A percentile compares a stretch with the other conserved stretches of the same genome.
Evolutionary conservation across 345 rosid genomes (phyloP).

Genomic region (Trapa incisa): DNA sequence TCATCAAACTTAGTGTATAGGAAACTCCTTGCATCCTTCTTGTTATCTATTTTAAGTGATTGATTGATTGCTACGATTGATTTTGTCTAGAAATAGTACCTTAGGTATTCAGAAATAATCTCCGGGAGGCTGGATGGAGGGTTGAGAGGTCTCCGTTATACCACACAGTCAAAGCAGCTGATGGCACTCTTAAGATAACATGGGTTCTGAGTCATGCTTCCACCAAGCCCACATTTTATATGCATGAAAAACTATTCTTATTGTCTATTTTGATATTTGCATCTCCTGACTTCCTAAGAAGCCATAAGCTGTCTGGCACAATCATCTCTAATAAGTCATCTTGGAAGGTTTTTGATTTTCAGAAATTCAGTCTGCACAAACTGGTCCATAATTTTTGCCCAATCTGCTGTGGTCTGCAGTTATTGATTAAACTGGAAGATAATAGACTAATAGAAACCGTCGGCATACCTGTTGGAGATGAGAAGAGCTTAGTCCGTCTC

Average conservation of each 20-base stretch:
- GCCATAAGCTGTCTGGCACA: neutral
- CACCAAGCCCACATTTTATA: neutral
- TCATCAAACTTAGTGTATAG: neutral
- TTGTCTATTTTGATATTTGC: neutral
- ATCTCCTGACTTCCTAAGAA: neutral
- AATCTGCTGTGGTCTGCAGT: constrained; percentile 25
- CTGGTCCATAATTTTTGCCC: neutral
- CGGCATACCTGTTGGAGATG: constrained; percentile 78
- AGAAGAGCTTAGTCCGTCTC: constrained; percentile 70
- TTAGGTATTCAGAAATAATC: constrained; percentile 60
- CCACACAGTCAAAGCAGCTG: constrained; percentile 60
- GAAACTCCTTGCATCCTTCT: too few relatives aligned
- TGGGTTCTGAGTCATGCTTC: neutral
- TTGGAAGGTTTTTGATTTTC: neutral
- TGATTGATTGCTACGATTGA: neutral
- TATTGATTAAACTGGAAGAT: constrained; percentile 72
- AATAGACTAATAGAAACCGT: constrained; percentile 88
- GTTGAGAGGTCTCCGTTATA: constrained; percentile 71
- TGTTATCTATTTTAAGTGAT: neutral
- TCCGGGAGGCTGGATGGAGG: constrained; percentile 75
- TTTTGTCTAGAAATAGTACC: constrained; percentile 46
- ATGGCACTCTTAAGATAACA: constrained; percentile 85
- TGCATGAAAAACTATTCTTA: neutral
- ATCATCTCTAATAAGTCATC: neutral
- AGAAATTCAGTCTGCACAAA: neutral